Percentiles rank a stretch among this genome's conserved stretches.
Evolutionary conservation across 2,329 filamentous ascomycete genomes (phyloP).

Genomic region (Fusarium domesticum): DNA sequence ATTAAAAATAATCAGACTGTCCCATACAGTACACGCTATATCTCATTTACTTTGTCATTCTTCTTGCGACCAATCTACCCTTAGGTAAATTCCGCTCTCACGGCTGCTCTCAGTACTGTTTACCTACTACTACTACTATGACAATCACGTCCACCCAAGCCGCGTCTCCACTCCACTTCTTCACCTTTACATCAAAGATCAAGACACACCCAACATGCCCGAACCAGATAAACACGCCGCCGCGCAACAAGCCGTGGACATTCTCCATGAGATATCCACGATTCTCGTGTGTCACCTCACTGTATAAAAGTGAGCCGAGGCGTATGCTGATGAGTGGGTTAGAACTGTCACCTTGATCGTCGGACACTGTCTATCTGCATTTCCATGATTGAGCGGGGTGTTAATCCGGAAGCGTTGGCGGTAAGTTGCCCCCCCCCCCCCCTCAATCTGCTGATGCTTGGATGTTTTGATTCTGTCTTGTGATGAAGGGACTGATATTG

Average conservation of each 20-base stretch:
- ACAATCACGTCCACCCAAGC: constrained; percentile 11
- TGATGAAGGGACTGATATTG: no score
- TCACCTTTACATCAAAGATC: constrained; percentile 4
- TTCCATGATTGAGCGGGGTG: constrained; percentile 93
- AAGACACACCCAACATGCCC: constrained; percentile 39
- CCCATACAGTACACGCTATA: no score
- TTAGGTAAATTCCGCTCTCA: background rate
- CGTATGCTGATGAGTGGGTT: constrained; percentile 5
- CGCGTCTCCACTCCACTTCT: constrained; percentile 22
- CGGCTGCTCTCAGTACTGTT: background rate
- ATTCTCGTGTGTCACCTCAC: constrained; percentile 64
- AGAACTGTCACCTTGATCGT: constrained; percentile 94
- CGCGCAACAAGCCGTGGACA: constrained; percentile 78
- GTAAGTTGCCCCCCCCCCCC: constrained; percentile 50
- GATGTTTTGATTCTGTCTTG: no score
- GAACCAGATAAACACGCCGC: constrained; percentile 66
- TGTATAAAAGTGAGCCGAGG: background rate
- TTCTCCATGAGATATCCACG: constrained; percentile 80
- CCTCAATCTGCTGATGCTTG: fast-evolving
- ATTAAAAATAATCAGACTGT: no score
- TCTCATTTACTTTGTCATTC: no score
- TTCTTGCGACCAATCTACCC: background rate
- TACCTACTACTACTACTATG: no score
- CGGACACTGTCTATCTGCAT: constrained; percentile 92
- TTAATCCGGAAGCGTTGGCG: constrained; percentile 91